A percentile compares a stretch with the other conserved stretches of the same genome.
phyloP scores from a whole-genome alignment of 371 early-diverging fungal genomes.

The Thermomucor indicae-seudaticae region DNA sequence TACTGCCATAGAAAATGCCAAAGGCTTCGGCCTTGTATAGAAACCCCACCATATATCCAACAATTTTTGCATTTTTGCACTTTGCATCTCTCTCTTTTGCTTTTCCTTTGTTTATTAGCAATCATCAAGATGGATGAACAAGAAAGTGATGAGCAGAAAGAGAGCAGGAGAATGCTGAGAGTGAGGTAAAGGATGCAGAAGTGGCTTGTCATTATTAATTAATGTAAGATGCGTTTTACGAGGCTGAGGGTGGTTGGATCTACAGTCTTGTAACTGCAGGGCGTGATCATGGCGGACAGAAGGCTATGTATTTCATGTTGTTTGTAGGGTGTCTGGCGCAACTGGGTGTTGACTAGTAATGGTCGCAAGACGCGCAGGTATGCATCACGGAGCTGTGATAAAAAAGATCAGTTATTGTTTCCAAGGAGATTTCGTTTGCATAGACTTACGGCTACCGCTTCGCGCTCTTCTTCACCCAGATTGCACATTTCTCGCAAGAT shows the following conservation, averaged over 20 bases:
- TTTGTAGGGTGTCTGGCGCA: conserved; percentile 48
- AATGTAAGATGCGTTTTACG: conserved; percentile 46
- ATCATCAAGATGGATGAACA: too few relatives aligned
- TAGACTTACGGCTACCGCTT: conserved; percentile 40
- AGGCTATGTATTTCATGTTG: conserved; percentile 43
- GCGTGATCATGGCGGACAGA: conserved; percentile 34
- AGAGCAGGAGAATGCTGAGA: too few relatives aligned
- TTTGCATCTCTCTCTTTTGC: too few relatives aligned
- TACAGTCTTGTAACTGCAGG: conserved; percentile 26
- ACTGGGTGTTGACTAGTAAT: conserved; percentile 63
- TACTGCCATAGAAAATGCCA: conserved; percentile 94
- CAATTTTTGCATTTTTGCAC: too few relatives aligned
- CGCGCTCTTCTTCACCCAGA: conserved; percentile 67
- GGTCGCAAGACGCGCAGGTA: conserved; percentile 74
- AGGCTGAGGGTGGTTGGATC: conserved; percentile 31
- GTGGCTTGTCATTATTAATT: too few relatives aligned
- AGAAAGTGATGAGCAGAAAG: too few relatives aligned
- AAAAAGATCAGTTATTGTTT: background rate
- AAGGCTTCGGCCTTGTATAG: conserved; percentile 95
- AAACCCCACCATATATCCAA: too few relatives aligned
- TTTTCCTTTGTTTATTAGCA: too few relatives aligned
- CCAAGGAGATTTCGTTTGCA: background rate
- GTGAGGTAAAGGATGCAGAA: too few relatives aligned
- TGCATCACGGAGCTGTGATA: conserved; percentile 60
- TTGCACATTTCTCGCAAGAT: conserved; percentile 74